These are phyloP conservation scores for Colletotrichum tamarilloi DNA, from an alignment of 2,329 filamentous ascomycete species.

Conservation along the genomic window DNA sequence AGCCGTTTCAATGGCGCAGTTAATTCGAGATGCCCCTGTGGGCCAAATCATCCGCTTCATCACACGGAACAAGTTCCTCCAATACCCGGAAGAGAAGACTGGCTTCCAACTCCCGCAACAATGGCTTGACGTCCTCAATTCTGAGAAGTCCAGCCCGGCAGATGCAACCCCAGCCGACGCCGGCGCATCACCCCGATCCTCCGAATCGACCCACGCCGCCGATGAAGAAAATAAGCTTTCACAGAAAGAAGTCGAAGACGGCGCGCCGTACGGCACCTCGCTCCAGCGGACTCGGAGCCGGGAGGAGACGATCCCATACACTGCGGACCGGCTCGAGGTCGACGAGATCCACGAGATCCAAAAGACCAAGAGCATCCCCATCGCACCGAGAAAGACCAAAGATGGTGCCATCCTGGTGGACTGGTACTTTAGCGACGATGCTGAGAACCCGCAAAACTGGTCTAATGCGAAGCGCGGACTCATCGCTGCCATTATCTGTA, in stretches of 20 bases:
- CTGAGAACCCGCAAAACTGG: constrained; percentile 68
- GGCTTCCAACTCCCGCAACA: constrained; percentile 63
- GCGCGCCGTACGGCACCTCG: constrained; percentile 18
- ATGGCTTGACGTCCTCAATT: constrained; percentile 50
- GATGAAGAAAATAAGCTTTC: constrained; percentile 13
- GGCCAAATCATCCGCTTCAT: constrained; percentile 68
- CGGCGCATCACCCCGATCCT: constrained; percentile 12
- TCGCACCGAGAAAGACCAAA: constrained; percentile 59
- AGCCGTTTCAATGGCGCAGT: constrained; percentile 16
- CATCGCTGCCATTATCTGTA: constrained; percentile 57
- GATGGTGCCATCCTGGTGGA: constrained; percentile 65
- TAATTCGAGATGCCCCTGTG: constrained; percentile 66
- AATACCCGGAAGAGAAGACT: constrained; percentile 69
- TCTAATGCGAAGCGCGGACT: constrained; percentile 52
- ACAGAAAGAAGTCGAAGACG: constrained; percentile 17
- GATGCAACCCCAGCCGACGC: neutral
- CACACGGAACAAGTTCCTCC: constrained; percentile 62
- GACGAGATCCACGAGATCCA: constrained; percentile 52
- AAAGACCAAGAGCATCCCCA: constrained; percentile 58
- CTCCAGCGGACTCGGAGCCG: constrained; percentile 20
- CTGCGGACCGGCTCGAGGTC: constrained; percentile 48
- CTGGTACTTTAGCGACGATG: constrained; percentile 66
- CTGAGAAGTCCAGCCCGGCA: constrained; percentile 35
- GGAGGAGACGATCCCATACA: constrained; percentile 39
- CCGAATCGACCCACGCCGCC: constrained; percentile 17